Conservation (phyloP, 176 grass and related monocot genomes). For the Eragrostis nindensis region DNA sequence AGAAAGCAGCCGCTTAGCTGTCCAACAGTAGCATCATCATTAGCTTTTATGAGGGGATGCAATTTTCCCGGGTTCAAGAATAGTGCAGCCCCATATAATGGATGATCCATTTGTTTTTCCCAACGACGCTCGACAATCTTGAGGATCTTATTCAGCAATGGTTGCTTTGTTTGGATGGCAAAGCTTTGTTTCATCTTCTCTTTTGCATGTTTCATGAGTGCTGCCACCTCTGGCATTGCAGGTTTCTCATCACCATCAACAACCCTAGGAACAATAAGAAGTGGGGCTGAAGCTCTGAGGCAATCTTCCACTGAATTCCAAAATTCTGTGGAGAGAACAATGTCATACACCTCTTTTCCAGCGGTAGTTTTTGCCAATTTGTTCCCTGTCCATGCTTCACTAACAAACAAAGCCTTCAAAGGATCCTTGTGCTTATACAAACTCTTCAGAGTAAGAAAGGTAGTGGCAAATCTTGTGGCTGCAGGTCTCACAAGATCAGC, state of each 20-base stretch:
- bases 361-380: neutral
- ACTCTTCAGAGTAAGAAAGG: neutral
- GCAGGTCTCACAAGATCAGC: neutral
- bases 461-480: neutral
- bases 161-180: neutral
- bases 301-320: conserved; percentile 1
- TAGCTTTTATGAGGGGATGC: neutral
- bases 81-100: neutral
- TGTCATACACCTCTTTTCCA: neutral
- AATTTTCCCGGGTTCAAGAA: neutral
- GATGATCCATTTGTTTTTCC: neutral
- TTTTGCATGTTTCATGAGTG: neutral
- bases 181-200: neutral
- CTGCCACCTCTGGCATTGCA: neutral
- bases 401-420: neutral
- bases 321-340: neutral
- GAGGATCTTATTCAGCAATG: neutral
- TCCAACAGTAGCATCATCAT: neutral
- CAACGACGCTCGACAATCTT: neutral
- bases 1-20: neutral
- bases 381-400: neutral
- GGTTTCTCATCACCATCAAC: neutral
- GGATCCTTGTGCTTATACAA: neutral
- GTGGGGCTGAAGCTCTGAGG: neutral
- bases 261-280: neutral